Evolutionary conservation across 208 protist genomes (phyloP).

Genomic region (Zelonia costaricensis): DNA sequence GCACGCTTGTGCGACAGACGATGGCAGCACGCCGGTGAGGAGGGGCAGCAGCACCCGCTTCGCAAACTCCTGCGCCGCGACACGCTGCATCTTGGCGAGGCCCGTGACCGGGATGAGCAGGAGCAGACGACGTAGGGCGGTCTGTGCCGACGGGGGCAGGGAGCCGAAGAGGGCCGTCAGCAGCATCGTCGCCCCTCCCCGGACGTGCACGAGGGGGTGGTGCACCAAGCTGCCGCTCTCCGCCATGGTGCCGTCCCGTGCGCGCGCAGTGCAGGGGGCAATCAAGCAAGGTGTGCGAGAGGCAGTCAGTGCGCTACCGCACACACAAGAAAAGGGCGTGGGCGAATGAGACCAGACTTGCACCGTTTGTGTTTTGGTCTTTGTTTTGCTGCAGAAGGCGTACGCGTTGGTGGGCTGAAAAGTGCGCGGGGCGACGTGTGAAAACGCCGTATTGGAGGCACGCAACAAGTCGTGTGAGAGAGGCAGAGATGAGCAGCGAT

Average conservation of each 20-base stretch:
- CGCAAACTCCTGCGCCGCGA: neutral
- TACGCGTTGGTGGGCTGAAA: no score
- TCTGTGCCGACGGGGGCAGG: slow-evolving; percentile 11
- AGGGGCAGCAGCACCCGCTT: slow-evolving; percentile 9
- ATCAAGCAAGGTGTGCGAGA: no score
- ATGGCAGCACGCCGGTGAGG: slow-evolving; percentile 1
- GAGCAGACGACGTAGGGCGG: slow-evolving; percentile 6
- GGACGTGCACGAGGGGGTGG: slow-evolving; percentile 21
- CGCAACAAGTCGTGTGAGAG: no score
- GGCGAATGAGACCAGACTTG: no score
- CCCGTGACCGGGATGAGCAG: slow-evolving; percentile 2
- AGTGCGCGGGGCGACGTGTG: no score
- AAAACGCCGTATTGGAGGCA: no score
- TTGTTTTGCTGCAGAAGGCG: no score
- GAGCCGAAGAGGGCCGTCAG: slow-evolving; percentile 21
- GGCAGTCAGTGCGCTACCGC: no score
- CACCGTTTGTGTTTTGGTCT: no score
- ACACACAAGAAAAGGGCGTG: neutral
- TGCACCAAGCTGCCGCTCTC: neutral
- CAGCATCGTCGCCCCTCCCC: slow-evolving; percentile 24
- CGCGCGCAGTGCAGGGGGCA: no score
- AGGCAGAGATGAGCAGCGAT: no score
- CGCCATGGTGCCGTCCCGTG: slow-evolving; percentile 1
- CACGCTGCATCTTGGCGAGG: slow-evolving; percentile 1
- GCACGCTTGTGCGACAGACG: neutral